Conservation (phyloP, 768 basidiomycete species). For the Auricularia sp. region DNA sequence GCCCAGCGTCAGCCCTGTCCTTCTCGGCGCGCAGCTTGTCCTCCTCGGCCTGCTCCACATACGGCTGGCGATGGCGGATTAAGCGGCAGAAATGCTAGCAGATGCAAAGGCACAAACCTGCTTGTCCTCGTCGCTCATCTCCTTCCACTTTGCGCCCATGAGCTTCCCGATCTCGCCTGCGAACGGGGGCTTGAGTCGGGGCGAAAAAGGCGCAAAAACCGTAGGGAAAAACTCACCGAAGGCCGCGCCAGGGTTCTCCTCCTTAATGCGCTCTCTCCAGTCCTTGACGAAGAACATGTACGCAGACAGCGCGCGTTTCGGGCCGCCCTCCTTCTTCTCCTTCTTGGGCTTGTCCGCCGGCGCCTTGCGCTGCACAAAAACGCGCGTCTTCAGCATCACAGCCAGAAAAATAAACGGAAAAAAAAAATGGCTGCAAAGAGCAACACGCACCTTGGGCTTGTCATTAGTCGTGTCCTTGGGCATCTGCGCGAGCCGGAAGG, state of each 20-base stretch:
- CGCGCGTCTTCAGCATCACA: constrained; percentile 40
- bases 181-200: background rate
- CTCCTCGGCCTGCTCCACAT: constrained; percentile 71
- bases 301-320: constrained; percentile 31
- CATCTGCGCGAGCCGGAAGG: constrained; percentile 36
- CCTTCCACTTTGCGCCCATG: constrained; percentile 96
- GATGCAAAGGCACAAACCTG: too few relatives aligned
- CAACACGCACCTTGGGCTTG: constrained; percentile 51
- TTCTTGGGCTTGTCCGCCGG: constrained; percentile 51
- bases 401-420: constrained; percentile 16
- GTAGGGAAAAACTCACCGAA: constrained; percentile 51
- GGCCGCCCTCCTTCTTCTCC: constrained; percentile 54
- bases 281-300: constrained; percentile 36
- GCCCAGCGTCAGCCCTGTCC: too few relatives aligned
- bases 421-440: background rate
- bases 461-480: constrained; percentile 52
- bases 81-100: too few relatives aligned
- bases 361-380: constrained; percentile 24
- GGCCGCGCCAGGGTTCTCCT: constrained; percentile 88
- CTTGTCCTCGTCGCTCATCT: constrained; percentile 83
- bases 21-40: constrained; percentile 80
- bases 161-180: constrained; percentile 89
- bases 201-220: background rate
- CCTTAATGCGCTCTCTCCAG: constrained; percentile 28
- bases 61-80: constrained; percentile 48